phyloP scores from a whole-genome alignment of 2,329 filamentous ascomycete species.

The Botrytis porri region DNA sequence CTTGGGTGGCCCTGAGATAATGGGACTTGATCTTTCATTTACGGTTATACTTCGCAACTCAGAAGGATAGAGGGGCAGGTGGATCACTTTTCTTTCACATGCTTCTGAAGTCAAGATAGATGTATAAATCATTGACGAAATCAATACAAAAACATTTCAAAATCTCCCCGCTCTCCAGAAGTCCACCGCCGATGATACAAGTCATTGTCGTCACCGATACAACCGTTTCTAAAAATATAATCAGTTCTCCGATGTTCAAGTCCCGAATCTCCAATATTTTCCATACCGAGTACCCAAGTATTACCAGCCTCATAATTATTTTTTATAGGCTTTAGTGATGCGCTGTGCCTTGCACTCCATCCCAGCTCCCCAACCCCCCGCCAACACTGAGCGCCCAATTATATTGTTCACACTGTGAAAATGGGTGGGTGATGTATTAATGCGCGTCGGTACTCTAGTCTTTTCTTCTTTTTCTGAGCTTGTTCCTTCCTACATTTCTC shows the following conservation, averaged over 20 bases:
- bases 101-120: neutral
- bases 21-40: neutral
- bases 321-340: slow-evolving; percentile 1
- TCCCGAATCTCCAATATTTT: neutral
- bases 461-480: neutral
- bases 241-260: neutral
- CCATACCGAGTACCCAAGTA: neutral
- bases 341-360: neutral
- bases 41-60: neutral
- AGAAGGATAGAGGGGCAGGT: neutral
- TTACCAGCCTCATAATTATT: neutral
- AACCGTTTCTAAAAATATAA: neutral
- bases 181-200: neutral
- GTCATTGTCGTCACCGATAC: neutral
- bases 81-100: neutral
- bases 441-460: neutral
- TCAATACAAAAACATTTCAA: neutral
- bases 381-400: neutral
- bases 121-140: slow-evolving; percentile 5
- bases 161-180: neutral
- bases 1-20: neutral
- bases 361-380: slow-evolving; percentile 1
- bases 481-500: neutral
- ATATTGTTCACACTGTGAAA: neutral
- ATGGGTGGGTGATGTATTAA: neutral